Conservation (phyloP, 202 grass and related monocot species). For the Miscanthus sacchariflorus region DNA sequence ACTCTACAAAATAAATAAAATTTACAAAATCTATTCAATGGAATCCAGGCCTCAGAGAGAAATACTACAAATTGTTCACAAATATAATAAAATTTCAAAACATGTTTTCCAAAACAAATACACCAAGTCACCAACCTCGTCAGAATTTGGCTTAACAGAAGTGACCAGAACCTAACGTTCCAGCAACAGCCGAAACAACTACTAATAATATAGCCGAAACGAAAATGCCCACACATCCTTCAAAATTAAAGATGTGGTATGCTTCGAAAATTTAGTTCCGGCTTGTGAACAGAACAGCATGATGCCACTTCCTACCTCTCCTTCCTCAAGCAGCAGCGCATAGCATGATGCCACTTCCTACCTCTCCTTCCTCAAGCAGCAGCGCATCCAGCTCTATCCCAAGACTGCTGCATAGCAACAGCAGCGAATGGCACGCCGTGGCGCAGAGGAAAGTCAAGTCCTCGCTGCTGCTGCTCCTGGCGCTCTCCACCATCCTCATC, state of each 20-base stretch:
- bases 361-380: constrained; percentile 13
- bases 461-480: constrained; percentile 52
- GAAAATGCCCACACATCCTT: neutral
- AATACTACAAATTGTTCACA: too few species aligned
- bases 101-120: too few species aligned
- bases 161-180: constrained; percentile 14
- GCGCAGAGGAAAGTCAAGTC: constrained; percentile 52
- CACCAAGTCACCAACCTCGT: neutral
- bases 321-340: too few species aligned
- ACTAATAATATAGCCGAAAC: neutral
- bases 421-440: constrained; percentile 54
- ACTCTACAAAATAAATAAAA: too few species aligned
- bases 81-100: too few species aligned
- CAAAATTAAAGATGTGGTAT: constrained; percentile 5
- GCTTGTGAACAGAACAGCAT: neutral
- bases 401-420: constrained; percentile 31
- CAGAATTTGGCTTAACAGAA: constrained; percentile 38
- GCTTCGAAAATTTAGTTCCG: neutral
- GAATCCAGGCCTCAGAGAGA: too few species aligned
- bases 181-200: constrained; percentile 3
- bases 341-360: constrained; percentile 37
- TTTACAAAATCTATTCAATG: too few species aligned
- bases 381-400: neutral
- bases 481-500: constrained; percentile 47
- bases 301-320: too few species aligned